A percentile compares a stretch with the other conserved stretches of the same genome.
Evolutionary conservation across 169 alveolate genomes (phyloP).

Genomic region (Cryptosporidium ubiquitum): DNA sequence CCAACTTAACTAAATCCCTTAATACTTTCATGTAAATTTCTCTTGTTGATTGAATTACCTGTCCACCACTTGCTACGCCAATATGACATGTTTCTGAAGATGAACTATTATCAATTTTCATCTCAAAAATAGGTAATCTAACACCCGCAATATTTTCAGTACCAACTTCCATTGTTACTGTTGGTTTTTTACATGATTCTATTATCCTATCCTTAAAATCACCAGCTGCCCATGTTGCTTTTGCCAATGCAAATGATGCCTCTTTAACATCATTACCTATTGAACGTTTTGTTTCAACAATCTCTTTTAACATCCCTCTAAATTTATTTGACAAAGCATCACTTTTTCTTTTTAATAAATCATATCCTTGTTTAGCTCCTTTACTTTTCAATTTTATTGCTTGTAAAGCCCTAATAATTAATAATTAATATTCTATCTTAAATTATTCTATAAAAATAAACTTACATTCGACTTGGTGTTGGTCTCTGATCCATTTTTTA

Average conservation of each 20-base stretch:
- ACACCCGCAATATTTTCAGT: conserved; percentile 97
- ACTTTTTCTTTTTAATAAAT: conserved; percentile 91
- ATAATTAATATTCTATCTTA: neutral
- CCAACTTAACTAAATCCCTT: conserved; percentile 89
- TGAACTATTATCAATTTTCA: conserved; percentile 87
- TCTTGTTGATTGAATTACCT: conserved; percentile 85
- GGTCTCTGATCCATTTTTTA: conserved; percentile 62
- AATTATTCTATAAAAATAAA: neutral
- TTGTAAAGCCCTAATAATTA: conserved; percentile 84
- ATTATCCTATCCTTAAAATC: conserved; percentile 88
- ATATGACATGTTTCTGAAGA: conserved; percentile 76
- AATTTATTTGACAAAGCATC: conserved; percentile 93
- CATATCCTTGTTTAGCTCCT: conserved; percentile 93
- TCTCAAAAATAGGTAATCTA: conserved; percentile 90
- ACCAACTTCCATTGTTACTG: conserved; percentile 88
- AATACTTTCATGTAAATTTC: conserved; percentile 83
- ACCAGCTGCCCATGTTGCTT: conserved; percentile 96
- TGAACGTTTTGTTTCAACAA: conserved; percentile 87
- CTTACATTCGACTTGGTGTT: conserved; percentile 75
- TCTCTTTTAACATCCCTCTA: conserved; percentile 89
- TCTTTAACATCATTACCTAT: conserved; percentile 91
- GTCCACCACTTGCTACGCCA: conserved; percentile 87
- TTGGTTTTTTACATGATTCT: conserved; percentile 93
- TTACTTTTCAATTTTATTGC: conserved; percentile 84
- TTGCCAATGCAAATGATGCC: conserved; percentile 91